A percentile compares a stretch with the other conserved stretches of the same genome.
Evolutionary conservation across 768 basidiomycete species (phyloP).

Genomic region (Lentinus brumalis): DNA sequence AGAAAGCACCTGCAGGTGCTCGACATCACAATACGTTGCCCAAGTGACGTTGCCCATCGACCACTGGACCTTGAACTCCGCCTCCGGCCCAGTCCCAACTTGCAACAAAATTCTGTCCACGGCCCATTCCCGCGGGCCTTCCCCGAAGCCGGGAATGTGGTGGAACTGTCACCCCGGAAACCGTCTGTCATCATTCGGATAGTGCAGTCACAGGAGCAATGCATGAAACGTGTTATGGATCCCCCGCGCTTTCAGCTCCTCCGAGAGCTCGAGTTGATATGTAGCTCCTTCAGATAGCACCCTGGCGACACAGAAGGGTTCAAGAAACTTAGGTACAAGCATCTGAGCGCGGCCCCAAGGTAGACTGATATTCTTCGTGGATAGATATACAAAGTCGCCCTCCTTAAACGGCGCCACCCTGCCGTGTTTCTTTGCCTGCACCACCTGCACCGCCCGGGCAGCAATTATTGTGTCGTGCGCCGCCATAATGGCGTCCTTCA

Average conservation of each 20-base stretch:
- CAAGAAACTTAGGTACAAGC: slow-evolving; percentile 38
- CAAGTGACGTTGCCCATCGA: slow-evolving; percentile 18
- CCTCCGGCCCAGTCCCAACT: not conserved
- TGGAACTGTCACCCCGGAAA: slow-evolving; percentile 37
- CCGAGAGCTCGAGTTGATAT: slow-evolving; percentile 35
- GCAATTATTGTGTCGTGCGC: too few species aligned
- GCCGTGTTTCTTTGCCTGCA: too few species aligned
- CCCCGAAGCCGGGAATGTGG: slow-evolving; percentile 38
- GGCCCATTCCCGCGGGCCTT: slow-evolving; percentile 37
- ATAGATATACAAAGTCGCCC: too few species aligned
- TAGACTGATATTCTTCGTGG: slow-evolving; percentile 33
- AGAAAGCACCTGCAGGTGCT: slow-evolving; percentile 13
- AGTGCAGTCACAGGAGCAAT: slow-evolving; percentile 29
- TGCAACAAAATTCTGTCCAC: slow-evolving; percentile 37
- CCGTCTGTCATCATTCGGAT: slow-evolving; percentile 32
- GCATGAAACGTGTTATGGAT: slow-evolving; percentile 40
- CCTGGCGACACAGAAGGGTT: slow-evolving; percentile 36
- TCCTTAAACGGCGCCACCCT: too few species aligned
- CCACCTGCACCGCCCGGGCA: too few species aligned
- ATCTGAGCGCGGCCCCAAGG: slow-evolving; percentile 36
- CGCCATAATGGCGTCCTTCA: too few species aligned
- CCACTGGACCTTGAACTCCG: slow-evolving; percentile 17
- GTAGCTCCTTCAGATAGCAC: slow-evolving; percentile 12
- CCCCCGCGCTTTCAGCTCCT: slow-evolving; percentile 24
- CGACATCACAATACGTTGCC: slow-evolving; percentile 5